Percentiles rank a stretch among this genome's conserved stretches.
phyloP scores from a whole-genome alignment of 176 grass and related monocot species.

The Bothriochloa decipiens region DNA sequence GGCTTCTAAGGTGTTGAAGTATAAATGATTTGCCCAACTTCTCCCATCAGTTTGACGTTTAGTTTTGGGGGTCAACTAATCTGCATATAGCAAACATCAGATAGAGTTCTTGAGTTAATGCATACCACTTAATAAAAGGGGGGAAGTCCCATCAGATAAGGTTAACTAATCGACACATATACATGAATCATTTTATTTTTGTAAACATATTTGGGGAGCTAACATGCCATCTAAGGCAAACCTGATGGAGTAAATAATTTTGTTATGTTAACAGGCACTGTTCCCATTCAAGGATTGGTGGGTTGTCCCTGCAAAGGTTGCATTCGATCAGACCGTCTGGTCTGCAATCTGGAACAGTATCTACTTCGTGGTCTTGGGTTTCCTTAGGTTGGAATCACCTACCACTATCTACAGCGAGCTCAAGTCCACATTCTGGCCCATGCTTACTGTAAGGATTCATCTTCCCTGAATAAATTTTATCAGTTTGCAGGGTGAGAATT shows the following conservation, averaged over 20 bases:
- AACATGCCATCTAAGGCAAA: not conserved
- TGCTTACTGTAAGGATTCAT: conserved; percentile 83
- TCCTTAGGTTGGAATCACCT: conserved; percentile 82
- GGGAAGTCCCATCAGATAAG: not conserved
- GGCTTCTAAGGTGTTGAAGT: not conserved
- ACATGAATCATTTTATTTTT: not conserved
- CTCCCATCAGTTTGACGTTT: not conserved
- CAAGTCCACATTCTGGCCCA: conserved; percentile 88
- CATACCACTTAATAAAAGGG: not conserved
- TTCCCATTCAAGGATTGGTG: conserved; percentile 98
- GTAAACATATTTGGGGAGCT: not conserved
- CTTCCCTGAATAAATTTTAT: not conserved
- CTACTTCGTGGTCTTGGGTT: conserved; percentile 77
- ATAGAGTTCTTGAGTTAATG: not conserved
- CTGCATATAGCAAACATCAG: not conserved
- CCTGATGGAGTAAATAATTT: not conserved
- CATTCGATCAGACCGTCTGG: conserved; percentile 90
- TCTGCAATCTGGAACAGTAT: conserved; percentile 96
- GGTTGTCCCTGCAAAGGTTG: conserved; percentile 88
- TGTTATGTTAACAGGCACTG: conserved; percentile 51
- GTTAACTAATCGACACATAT: not conserved
- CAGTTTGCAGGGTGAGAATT: not conserved
- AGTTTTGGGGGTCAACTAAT: not conserved
- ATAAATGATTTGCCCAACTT: not conserved
- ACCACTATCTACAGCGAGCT: conserved; percentile 73